These are phyloP conservation scores for Meredithiella fracta DNA, from an alignment of 2,329 filamentous ascomycete species.

Conservation along the genomic window DNA sequence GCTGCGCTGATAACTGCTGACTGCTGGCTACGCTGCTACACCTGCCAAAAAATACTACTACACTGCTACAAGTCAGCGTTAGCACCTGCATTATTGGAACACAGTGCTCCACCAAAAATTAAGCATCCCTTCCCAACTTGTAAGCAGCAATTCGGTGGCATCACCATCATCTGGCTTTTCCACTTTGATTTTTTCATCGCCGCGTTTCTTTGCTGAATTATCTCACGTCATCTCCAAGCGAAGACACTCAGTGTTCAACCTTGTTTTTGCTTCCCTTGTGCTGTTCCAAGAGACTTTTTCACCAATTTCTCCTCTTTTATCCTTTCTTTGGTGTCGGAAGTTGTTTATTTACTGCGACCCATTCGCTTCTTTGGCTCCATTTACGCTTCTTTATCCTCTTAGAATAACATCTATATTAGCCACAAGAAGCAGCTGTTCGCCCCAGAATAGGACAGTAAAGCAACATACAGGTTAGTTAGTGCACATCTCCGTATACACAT, in stretches of 20 bases:
- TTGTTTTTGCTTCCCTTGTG: neutral
- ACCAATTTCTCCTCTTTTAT: neutral
- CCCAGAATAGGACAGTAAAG: too few relatives aligned
- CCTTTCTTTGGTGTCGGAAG: neutral
- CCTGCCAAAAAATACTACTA: too few relatives aligned
- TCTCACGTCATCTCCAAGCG: neutral
- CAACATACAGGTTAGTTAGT: too few relatives aligned
- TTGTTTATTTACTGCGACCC: neutral
- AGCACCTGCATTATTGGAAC: neutral
- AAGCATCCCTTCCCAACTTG: neutral
- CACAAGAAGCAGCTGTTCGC: neutral
- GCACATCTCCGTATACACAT: too few relatives aligned
- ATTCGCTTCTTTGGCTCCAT: neutral
- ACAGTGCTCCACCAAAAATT: slow-evolving; percentile 1
- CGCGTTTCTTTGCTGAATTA: neutral
- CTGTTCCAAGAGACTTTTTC: neutral
- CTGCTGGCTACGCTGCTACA: too few relatives aligned
- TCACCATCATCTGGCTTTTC: neutral
- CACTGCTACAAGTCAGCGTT: too few relatives aligned
- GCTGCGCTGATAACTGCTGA: too few relatives aligned
- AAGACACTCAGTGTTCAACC: neutral
- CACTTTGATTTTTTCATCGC: neutral
- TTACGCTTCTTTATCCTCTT: neutral
- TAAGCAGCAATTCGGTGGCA: neutral
- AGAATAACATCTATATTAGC: neutral